Evolutionary conservation across 495 filamentous ascomycete genomes (phyloP).

Genomic region (Trichoderma orchidacearum): DNA sequence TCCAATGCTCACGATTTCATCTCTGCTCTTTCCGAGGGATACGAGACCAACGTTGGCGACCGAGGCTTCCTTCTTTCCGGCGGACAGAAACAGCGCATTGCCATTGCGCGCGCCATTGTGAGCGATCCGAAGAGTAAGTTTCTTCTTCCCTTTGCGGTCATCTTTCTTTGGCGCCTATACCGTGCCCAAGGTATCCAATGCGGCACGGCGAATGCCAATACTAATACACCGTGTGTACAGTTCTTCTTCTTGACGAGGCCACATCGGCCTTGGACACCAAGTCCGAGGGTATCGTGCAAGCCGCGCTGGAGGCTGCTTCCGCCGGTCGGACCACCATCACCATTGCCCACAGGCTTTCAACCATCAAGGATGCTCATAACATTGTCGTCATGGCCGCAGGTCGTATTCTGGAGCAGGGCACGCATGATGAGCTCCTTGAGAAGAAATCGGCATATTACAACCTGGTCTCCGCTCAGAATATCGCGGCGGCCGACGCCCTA

Average conservation of each 20-base stretch:
- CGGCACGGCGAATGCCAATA: slow-evolving; percentile 5
- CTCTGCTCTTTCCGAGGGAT: slow-evolving; percentile 58
- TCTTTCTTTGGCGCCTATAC: too few relatives aligned
- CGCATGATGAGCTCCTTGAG: slow-evolving; percentile 56
- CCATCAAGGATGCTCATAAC: slow-evolving; percentile 76
- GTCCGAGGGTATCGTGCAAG: slow-evolving; percentile 80
- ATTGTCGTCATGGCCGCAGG: slow-evolving; percentile 81
- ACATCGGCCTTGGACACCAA: slow-evolving; percentile 83
- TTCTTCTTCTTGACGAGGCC: slow-evolving; percentile 80
- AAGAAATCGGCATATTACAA: slow-evolving; percentile 51
- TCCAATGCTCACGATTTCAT: slow-evolving; percentile 90
- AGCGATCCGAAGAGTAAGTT: slow-evolving; percentile 57
- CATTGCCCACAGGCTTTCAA: slow-evolving; percentile 80
- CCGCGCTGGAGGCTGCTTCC: slow-evolving; percentile 68
- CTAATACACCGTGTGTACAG: slow-evolving; percentile 8
- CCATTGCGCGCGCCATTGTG: slow-evolving; percentile 66
- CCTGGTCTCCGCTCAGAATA: slow-evolving; percentile 68
- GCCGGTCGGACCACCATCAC: slow-evolving; percentile 67
- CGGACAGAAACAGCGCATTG: slow-evolving; percentile 83
- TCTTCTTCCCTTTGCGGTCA: not conserved
- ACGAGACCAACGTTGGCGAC: slow-evolving; percentile 82
- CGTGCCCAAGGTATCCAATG: too few relatives aligned
- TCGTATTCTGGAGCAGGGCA: slow-evolving; percentile 70
- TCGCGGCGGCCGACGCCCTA: slow-evolving; percentile 47
- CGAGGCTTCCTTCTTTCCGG: slow-evolving; percentile 76